Conservation (phyloP, 2,329 filamentous ascomycete species). For the Colletotrichum lindemuthianum region DNA sequence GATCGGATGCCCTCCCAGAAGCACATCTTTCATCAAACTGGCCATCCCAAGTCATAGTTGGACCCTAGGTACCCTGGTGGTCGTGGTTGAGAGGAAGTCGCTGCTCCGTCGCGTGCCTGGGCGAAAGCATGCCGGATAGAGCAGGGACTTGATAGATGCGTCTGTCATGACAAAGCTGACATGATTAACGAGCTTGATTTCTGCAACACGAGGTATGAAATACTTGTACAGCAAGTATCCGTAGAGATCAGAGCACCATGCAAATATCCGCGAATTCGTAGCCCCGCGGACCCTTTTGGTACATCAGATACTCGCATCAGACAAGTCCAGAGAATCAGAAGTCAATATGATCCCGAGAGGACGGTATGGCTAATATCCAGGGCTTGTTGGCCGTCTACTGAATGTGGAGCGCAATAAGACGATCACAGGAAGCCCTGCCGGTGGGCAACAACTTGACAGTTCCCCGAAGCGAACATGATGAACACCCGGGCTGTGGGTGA, state of each 20-base stretch:
- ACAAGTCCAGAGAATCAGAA: no score
- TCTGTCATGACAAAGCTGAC: slow-evolving; percentile 8
- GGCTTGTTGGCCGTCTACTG: slow-evolving; percentile 16
- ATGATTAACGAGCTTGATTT: no score
- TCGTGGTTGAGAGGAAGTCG: not conserved
- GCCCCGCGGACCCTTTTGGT: no score
- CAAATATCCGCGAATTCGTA: no score
- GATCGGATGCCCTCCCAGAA: not conserved
- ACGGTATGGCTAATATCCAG: slow-evolving; percentile 16
- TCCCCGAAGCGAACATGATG: not conserved
- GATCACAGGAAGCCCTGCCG: slow-evolving; percentile 3
- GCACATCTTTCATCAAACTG: not conserved
- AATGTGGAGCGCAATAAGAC: slow-evolving; percentile 25
- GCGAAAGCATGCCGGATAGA: not conserved
- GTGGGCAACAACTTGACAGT: not conserved
- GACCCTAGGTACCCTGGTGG: slow-evolving; percentile 1
- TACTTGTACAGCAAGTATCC: no score
- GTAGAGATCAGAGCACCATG: no score
- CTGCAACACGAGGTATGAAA: no score
- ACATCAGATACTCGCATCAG: no score
- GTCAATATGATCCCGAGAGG: slow-evolving; percentile 9
- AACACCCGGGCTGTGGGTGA: not conserved
- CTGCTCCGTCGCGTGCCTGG: slow-evolving; percentile 28
- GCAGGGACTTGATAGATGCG: not conserved
- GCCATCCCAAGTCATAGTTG: not conserved